Conservation (phyloP, 2,329 filamentous ascomycete species). For the Cercospora nicotianae region DNA sequence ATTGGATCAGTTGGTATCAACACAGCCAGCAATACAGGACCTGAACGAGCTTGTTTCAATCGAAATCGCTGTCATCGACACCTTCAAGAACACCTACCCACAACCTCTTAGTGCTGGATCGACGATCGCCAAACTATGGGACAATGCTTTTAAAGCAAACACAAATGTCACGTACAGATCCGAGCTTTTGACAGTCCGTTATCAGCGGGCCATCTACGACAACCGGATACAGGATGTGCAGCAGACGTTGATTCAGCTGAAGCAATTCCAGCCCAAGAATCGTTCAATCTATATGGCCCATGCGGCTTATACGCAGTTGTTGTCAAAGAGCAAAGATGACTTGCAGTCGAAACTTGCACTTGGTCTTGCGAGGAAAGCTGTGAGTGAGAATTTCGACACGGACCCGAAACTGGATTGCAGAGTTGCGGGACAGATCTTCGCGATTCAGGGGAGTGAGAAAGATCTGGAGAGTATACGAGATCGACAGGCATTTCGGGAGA, state of each 20-base stretch:
- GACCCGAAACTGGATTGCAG: conserved; percentile 35
- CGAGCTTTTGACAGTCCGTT: conserved; percentile 34
- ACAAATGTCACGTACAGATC: conserved; percentile 28
- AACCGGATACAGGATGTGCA: conserved; percentile 37
- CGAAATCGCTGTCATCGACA: conserved; percentile 34
- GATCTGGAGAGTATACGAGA: conserved; percentile 32
- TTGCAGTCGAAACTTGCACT: conserved; percentile 35
- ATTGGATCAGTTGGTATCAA: conserved; percentile 30
- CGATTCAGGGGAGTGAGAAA: conserved; percentile 29
- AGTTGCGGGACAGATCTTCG: conserved; percentile 39
- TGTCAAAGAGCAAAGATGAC: conserved; percentile 35
- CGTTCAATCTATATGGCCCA: conserved; percentile 39
- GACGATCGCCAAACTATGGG: conserved; percentile 36
- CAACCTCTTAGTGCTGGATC: conserved; percentile 32
- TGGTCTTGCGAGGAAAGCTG: conserved; percentile 35
- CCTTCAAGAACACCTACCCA: conserved; percentile 31
- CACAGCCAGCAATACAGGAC: conserved; percentile 31
- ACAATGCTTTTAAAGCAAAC: conserved; percentile 33
- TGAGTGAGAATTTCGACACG: conserved; percentile 36
- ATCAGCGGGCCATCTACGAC: conserved; percentile 35
- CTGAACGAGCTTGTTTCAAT: conserved; percentile 32
- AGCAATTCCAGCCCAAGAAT: conserved; percentile 35
- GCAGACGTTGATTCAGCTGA: conserved; percentile 39
- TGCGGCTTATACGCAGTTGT: conserved; percentile 37
- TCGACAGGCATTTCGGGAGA: conserved; percentile 30